A percentile compares a stretch with the other conserved stretches of the same genome.
Evolutionary conservation across 2,329 filamentous ascomycete genomes (phyloP).

Genomic region (Rhexocercosporidium sp.): DNA sequence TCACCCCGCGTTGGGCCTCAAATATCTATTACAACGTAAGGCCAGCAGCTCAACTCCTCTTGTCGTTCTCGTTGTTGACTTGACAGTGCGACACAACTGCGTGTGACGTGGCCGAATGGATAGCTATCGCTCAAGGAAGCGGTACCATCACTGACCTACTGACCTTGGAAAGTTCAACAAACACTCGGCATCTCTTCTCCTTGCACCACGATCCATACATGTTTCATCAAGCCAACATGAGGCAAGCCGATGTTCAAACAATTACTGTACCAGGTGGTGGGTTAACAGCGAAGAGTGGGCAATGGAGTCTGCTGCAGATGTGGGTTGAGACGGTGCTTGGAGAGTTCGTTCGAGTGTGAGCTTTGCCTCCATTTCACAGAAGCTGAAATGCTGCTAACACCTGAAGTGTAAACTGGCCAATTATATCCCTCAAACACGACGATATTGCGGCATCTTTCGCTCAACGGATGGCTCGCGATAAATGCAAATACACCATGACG

Average conservation of each 20-base stretch:
- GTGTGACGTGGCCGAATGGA: constrained; percentile 65
- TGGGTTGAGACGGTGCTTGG: constrained; percentile 35
- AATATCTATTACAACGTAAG: constrained; percentile 65
- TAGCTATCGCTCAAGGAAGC: constrained; percentile 58
- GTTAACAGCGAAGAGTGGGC: constrained; percentile 14
- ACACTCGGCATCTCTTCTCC: constrained; percentile 59
- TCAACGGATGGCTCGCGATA: constrained; percentile 47
- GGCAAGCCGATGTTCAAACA: constrained; percentile 50
- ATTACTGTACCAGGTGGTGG: constrained; percentile 12
- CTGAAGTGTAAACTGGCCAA: constrained; percentile 49
- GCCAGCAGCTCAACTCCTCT: neutral
- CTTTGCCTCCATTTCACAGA: neutral
- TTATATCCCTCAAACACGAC: constrained; percentile 60
- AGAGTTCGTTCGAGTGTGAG: constrained; percentile 29
- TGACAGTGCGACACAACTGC: constrained; percentile 54
- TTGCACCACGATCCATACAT: constrained; percentile 46
- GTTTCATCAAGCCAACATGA: constrained; percentile 66
- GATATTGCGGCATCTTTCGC: constrained; percentile 55
- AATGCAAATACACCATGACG: constrained; percentile 30
- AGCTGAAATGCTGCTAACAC: neutral
- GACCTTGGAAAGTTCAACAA: constrained; percentile 54
- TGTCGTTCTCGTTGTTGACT: neutral
- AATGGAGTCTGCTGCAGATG: constrained; percentile 32
- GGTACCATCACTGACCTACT: constrained; percentile 59
- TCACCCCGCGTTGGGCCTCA: constrained; percentile 65